Conservation (phyloP, 345 rosid genomes). For the Stellera chamaejasme region DNA sequence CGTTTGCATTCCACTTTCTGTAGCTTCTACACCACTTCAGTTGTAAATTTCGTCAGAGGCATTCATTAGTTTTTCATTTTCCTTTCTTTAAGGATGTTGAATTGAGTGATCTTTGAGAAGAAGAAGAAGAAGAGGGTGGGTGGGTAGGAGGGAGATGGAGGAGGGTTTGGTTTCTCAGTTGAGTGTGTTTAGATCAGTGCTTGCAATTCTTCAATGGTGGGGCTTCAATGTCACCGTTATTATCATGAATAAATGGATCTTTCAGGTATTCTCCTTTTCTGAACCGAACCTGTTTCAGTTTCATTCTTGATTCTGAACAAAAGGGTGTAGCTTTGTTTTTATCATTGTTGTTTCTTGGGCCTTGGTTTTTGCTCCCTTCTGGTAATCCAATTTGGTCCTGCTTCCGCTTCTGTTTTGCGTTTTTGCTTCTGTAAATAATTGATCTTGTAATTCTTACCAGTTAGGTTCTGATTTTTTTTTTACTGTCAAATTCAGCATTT, state of each 20-base stretch:
- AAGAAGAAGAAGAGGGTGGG: background rate
- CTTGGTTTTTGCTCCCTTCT: conserved; percentile 11
- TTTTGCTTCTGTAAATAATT: background rate
- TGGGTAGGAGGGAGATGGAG: conserved; percentile 47
- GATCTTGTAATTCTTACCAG: background rate
- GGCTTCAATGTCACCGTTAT: conserved; percentile 89
- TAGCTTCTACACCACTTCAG: too few species aligned
- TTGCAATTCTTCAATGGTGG: conserved; percentile 98
- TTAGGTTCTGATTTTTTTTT: too few species aligned
- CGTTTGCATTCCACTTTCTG: too few species aligned
- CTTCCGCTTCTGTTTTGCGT: background rate
- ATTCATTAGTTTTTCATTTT: background rate
- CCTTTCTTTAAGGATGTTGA: conserved; percentile 7
- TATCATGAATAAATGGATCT: conserved; percentile 99
- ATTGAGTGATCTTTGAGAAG: conserved; percentile 8
- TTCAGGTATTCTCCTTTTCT: conserved; percentile 48
- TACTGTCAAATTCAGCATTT: too few species aligned
- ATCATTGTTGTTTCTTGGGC: background rate
- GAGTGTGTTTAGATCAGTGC: conserved; percentile 80
- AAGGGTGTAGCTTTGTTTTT: conserved; percentile 9
- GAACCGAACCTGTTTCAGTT: conserved; percentile 2
- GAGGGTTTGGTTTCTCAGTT: conserved; percentile 51
- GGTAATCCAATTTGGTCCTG: too few species aligned
- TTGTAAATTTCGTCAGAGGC: too few species aligned
- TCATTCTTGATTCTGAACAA: background rate